Conservation (phyloP, 768 basidiomycete species). For the Amanita polypyramis region DNA sequence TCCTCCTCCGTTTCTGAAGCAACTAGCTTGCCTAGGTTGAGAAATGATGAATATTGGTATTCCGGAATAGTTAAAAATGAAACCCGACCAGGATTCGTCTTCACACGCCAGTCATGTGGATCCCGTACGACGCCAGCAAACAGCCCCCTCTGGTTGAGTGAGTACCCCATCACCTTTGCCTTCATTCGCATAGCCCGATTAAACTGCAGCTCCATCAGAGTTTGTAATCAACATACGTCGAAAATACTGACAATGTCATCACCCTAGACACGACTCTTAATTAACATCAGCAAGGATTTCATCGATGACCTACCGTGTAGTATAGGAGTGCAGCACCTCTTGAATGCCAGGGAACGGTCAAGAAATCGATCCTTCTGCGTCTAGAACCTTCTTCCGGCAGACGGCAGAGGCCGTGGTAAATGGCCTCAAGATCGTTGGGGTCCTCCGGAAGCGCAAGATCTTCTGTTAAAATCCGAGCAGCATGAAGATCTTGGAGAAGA, state of each 20-base stretch:
- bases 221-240: neutral
- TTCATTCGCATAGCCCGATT: conserved; percentile 84
- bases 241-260: conserved; percentile 70
- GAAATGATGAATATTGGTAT: neutral
- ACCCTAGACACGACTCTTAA: conserved; percentile 33
- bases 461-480: conserved; percentile 60
- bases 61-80: conserved; percentile 9
- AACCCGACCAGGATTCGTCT: conserved; percentile 43
- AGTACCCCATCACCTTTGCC: conserved; percentile 71
- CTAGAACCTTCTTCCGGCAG: conserved; percentile 33
- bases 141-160: conserved; percentile 81
- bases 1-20: conserved; percentile 82
- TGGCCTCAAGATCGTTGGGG: conserved; percentile 55
- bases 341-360: conserved; percentile 69
- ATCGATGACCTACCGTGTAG: conserved; percentile 56
- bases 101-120: conserved; percentile 47
- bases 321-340: conserved; percentile 86
- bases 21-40: conserved; percentile 44
- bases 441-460: conserved; percentile 69
- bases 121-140: conserved; percentile 66
- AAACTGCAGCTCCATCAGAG: conserved; percentile 40
- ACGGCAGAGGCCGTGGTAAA: conserved; percentile 75
- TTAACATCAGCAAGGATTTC: conserved; percentile 1
- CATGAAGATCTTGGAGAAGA: conserved; percentile 48
- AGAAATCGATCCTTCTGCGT: conserved; percentile 75